Conservation (phyloP, 148 eudicot species). For the Diospyros kaki region DNA sequence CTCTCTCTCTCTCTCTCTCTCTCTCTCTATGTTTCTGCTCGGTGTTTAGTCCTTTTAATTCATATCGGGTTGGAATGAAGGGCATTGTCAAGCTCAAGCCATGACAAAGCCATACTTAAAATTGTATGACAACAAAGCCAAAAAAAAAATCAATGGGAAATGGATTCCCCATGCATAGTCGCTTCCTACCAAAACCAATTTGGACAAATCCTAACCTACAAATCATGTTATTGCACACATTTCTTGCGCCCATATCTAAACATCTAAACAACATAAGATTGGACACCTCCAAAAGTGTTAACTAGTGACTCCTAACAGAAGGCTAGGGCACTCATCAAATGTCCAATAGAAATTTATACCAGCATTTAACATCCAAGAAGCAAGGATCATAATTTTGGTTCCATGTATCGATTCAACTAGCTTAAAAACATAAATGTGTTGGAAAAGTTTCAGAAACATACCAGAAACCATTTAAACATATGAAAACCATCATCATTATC, state of each 20-base stretch:
- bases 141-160: not conserved
- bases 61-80: too few relatives aligned
- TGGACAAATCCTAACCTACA: not conserved
- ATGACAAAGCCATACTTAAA: not conserved
- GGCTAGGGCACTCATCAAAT: not conserved
- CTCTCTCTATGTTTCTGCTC: too few relatives aligned
- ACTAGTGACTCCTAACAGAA: not conserved
- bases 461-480: too few relatives aligned
- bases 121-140: not conserved
- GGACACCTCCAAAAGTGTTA: not conserved
- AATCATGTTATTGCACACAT: not conserved
- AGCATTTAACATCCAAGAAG: not conserved
- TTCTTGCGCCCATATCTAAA: not conserved
- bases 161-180: not conserved
- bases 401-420: too few relatives aligned
- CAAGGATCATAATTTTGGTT: not conserved
- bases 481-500: too few relatives aligned
- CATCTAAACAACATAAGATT: not conserved
- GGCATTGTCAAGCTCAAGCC: too few relatives aligned
- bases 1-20: too few relatives aligned
- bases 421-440: too few relatives aligned
- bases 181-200: conserved; percentile 4
- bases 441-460: too few relatives aligned
- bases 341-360: not conserved
- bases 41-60: too few relatives aligned